Conservation (phyloP, 345 rosid genomes). For the Eucalyptus leucophloia region DNA sequence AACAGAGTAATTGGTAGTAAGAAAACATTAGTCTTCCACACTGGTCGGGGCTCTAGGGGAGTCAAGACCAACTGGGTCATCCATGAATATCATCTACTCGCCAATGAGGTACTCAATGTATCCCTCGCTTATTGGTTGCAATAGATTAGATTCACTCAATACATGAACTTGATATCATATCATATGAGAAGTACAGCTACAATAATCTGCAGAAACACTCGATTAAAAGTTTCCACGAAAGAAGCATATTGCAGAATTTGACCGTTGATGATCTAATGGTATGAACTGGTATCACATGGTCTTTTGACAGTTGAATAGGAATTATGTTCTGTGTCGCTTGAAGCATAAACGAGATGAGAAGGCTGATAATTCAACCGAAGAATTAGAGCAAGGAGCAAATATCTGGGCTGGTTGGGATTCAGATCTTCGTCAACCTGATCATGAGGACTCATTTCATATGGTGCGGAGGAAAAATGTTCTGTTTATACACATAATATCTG, state of each 20-base stretch:
- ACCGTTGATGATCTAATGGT: background rate
- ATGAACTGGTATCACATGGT: background rate
- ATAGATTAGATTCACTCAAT: background rate
- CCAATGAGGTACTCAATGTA: background rate
- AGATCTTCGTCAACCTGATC: background rate
- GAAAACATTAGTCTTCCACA: background rate
- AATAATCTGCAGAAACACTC: background rate
- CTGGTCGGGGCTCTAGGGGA: background rate
- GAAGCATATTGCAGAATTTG: background rate
- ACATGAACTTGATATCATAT: background rate
- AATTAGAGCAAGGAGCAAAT: background rate
- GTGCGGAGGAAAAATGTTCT: background rate
- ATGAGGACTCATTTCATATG: background rate
- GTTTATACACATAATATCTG: background rate
- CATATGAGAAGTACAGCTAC: background rate
- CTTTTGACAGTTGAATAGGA: background rate
- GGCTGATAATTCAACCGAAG: background rate
- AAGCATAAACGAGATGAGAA: background rate
- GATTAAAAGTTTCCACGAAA: background rate
- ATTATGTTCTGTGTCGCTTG: background rate
- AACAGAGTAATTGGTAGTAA: background rate
- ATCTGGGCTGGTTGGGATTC: background rate
- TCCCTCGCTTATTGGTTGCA: background rate
- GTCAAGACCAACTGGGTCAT: background rate
- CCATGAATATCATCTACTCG: background rate